These are phyloP conservation scores for Candida caryicola DNA, from an alignment of 805 yeast species.

Conservation along the genomic window DNA sequence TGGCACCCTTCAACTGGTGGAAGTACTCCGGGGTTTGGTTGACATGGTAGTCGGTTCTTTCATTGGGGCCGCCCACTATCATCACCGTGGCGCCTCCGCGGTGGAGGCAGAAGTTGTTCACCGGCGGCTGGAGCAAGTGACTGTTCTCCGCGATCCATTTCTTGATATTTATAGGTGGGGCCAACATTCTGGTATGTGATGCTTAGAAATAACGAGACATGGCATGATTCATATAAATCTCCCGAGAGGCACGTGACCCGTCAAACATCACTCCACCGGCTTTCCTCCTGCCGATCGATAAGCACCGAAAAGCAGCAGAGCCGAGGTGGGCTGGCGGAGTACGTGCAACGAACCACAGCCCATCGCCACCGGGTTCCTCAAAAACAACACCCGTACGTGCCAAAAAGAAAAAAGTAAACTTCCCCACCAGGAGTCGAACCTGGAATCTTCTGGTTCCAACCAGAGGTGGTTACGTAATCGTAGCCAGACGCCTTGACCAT, in stretches of 20 bases:
- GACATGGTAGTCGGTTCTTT: slow-evolving; percentile 87
- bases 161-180: slow-evolving; percentile 71
- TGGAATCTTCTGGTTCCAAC: slow-evolving; percentile 46
- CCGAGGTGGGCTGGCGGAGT: too few species aligned
- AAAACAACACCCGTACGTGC: too few species aligned
- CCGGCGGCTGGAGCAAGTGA: slow-evolving; percentile 83
- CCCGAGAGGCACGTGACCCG: too few species aligned
- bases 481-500: slow-evolving; percentile 73
- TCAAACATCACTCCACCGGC: too few species aligned
- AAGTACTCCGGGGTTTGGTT: slow-evolving; percentile 96
- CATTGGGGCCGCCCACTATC: slow-evolving; percentile 97
- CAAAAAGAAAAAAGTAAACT: slow-evolving; percentile 19
- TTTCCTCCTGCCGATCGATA: too few species aligned
- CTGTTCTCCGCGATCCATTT: slow-evolving; percentile 79
- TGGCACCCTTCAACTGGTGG: slow-evolving; percentile 79
- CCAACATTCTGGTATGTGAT: slow-evolving; percentile 48
- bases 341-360: too few species aligned
- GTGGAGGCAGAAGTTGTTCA: slow-evolving; percentile 85
- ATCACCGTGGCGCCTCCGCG: slow-evolving; percentile 90
- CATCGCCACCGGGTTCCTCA: too few species aligned
- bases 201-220: not conserved
- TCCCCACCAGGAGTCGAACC: slow-evolving; percentile 51
- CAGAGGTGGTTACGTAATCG: slow-evolving; percentile 45
- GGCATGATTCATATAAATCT: too few species aligned
- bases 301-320: too few species aligned